Evolutionary conservation across 2,329 filamentous ascomycete species (phyloP).

Genomic region (Neoarthrinium moseri): DNA sequence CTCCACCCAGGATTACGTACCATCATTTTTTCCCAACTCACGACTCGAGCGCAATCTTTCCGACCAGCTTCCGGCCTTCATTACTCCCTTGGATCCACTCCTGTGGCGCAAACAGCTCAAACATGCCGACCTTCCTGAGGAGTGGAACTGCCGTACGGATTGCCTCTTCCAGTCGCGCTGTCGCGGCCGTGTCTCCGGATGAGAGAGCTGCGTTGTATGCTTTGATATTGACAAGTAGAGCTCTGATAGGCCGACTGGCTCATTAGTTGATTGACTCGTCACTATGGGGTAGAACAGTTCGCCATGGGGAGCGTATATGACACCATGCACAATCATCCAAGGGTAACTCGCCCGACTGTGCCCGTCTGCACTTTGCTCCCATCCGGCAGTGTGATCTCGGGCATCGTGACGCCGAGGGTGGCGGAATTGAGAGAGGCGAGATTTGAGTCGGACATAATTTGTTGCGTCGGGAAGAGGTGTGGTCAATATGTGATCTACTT

Average conservation of each 20-base stretch:
- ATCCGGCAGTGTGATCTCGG: slow-evolving; percentile 24
- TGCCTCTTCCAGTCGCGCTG: slow-evolving; percentile 15
- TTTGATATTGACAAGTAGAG: slow-evolving; percentile 24
- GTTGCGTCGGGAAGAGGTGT: not conserved
- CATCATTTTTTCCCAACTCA: too few relatives aligned
- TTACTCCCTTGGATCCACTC: slow-evolving; percentile 24
- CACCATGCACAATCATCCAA: too few relatives aligned
- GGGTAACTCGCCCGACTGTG: slow-evolving; percentile 25
- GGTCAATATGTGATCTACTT: too few relatives aligned
- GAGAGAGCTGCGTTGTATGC: slow-evolving; percentile 22
- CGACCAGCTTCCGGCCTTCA: slow-evolving; percentile 20
- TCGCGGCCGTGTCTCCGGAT: slow-evolving; percentile 15
- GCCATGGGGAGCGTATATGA: not conserved
- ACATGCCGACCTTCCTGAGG: slow-evolving; percentile 22
- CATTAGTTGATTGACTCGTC: not conserved
- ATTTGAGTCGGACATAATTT: slow-evolving; percentile 4
- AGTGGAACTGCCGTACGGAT: slow-evolving; percentile 21
- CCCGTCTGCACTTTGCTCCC: slow-evolving; percentile 27
- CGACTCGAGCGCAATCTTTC: slow-evolving; percentile 16
- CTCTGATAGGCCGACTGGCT: slow-evolving; percentile 12
- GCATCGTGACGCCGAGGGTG: slow-evolving; percentile 22
- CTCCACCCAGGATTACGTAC: too few relatives aligned
- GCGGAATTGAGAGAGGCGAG: slow-evolving; percentile 24
- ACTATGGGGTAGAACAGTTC: not conserved
- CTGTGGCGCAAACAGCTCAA: slow-evolving; percentile 23